Percentiles rank a stretch among this genome's conserved stretches.
Evolutionary conservation across 108 stramenopile species (phyloP).

Genomic region (Fistulifera solaris): DNA sequence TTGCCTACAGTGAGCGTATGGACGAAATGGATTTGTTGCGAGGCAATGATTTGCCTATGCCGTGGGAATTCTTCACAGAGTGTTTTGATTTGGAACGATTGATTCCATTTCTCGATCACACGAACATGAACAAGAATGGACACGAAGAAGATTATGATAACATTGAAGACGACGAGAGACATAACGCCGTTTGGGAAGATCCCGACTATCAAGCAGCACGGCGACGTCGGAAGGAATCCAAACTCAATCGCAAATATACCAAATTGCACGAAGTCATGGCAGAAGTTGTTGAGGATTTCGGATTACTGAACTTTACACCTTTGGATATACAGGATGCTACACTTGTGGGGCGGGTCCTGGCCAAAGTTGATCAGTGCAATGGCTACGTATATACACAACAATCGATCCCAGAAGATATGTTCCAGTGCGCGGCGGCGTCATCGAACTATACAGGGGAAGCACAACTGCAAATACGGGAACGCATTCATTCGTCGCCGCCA

Average conservation of each 20-base stretch:
- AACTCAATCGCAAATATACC: conserved; percentile 42
- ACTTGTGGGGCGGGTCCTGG: conserved; percentile 71
- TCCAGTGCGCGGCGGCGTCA: no score
- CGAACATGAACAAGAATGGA: conserved; percentile 17
- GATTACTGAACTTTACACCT: conserved; percentile 61
- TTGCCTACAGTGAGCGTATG: conserved; percentile 95
- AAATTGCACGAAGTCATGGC: conserved; percentile 60
- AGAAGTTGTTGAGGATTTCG: conserved; percentile 75
- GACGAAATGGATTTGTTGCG: conserved; percentile 82
- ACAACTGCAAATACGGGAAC: no score
- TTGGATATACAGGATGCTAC: conserved; percentile 71
- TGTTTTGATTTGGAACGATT: conserved; percentile 69
- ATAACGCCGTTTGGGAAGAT: conserved; percentile 46
- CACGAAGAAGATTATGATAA: conserved; percentile 3
- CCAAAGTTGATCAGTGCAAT: conserved; percentile 74
- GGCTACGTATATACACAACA: conserved; percentile 57
- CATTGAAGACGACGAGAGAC: conserved; percentile 8
- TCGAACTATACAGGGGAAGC: no score
- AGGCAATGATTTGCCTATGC: conserved; percentile 37
- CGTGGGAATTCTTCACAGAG: conserved; percentile 73
- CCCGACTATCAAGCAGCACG: conserved; percentile 65
- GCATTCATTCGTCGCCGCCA: no score
- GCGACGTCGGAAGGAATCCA: conserved; percentile 32
- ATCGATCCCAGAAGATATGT: no score
- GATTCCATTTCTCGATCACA: conserved; percentile 58